Conservation (phyloP, 129 eudicot genomes). For the Mikania micrantha region DNA sequence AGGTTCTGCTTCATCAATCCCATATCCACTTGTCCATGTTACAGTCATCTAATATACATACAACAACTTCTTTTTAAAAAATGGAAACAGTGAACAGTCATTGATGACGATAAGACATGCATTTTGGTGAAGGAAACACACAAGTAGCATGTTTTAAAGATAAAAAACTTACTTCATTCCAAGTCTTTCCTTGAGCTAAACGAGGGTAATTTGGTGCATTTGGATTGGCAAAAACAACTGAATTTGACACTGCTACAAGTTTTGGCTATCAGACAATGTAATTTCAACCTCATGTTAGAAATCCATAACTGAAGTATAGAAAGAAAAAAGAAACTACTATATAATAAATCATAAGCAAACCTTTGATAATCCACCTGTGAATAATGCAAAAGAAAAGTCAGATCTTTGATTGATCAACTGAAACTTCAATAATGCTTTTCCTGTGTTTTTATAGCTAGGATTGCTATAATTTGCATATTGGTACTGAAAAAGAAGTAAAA, state of each 20-base stretch:
- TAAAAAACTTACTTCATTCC: conserved; percentile 81
- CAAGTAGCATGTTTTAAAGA: no score
- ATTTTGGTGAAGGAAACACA: not conserved
- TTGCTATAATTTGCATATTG: conserved; percentile 78
- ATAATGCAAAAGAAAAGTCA: conserved; percentile 73
- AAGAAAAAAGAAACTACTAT: not conserved
- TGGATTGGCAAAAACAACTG: conserved; percentile 72
- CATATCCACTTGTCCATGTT: no score
- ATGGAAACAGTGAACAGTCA: not conserved
- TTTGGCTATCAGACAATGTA: conserved; percentile 53
- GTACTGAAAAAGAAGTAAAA: conserved; percentile 35
- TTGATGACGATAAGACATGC: no score
- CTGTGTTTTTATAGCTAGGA: conserved; percentile 54
- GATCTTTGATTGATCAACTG: conserved; percentile 88
- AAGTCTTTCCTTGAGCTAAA: no score
- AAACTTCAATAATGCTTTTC: conserved; percentile 73
- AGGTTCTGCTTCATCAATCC: conserved; percentile 56
- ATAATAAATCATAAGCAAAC: conserved; percentile 32
- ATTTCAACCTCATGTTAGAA: not conserved
- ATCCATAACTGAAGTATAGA: not conserved
- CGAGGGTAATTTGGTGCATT: conserved; percentile 92
- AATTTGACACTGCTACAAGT: conserved; percentile 67
- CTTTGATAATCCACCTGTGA: conserved; percentile 72
- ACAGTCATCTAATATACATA: no score
- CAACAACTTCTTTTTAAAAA: no score